These are phyloP conservation scores for Xylariaceae sp. DNA, from an alignment of 2,329 filamentous ascomycete species.

Conservation along the genomic window DNA sequence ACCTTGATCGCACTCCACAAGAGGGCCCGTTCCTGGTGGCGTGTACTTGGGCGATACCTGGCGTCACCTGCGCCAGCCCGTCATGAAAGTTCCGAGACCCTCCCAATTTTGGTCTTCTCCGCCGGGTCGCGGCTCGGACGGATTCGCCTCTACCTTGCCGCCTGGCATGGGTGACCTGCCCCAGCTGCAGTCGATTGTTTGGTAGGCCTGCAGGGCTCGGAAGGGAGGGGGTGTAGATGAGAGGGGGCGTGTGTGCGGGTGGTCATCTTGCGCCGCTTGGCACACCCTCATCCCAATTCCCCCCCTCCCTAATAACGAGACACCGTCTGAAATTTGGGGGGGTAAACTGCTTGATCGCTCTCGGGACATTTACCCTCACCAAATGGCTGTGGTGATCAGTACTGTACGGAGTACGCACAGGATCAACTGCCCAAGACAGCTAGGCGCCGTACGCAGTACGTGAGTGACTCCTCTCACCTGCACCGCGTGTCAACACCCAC, in stretches of 20 bases:
- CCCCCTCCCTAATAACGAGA: constrained; percentile 11
- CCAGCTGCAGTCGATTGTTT: constrained; percentile 20
- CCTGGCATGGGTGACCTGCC: constrained; percentile 21
- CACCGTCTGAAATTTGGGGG: constrained; percentile 18
- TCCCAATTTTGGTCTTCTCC: constrained; percentile 25
- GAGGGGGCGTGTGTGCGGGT: constrained; percentile 16
- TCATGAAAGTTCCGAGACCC: constrained; percentile 20
- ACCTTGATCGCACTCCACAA: constrained; percentile 18
- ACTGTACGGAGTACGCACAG: constrained; percentile 17
- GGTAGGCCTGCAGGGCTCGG: constrained; percentile 20
- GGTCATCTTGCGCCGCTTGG: constrained; percentile 23
- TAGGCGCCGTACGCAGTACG: constrained; percentile 8
- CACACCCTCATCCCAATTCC: constrained; percentile 12
- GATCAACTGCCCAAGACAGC: constrained; percentile 20
- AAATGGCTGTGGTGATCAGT: too few species aligned
- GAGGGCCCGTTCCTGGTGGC: constrained; percentile 16
- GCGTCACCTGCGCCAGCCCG: constrained; percentile 15
- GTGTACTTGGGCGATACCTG: constrained; percentile 18
- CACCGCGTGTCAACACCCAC: too few species aligned
- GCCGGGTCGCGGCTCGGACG: constrained; percentile 25
- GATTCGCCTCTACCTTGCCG: constrained; percentile 25
- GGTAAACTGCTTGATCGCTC: too few species aligned
- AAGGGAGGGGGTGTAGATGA: constrained; percentile 8
- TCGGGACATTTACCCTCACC: constrained; percentile 25
- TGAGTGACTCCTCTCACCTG: neutral